A percentile compares a stretch with the other conserved stretches of the same genome.
These are phyloP conservation scores for Tulasnella sp. DNA, from an alignment of 768 basidiomycete species.

Conservation along the genomic window DNA sequence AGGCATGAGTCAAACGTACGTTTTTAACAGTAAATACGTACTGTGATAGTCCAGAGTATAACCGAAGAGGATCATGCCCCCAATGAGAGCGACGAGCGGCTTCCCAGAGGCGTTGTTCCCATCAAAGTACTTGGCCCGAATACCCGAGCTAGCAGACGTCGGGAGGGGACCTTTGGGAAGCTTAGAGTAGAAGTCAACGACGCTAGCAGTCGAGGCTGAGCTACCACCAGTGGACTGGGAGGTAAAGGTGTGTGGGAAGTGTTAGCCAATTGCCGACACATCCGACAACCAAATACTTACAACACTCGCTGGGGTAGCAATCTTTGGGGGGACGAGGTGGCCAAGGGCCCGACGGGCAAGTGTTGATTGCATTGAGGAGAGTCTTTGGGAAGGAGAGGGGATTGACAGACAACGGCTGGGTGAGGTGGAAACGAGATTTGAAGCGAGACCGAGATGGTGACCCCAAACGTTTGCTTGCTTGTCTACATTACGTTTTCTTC, in stretches of 20 bases:
- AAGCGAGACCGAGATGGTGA: too few relatives aligned
- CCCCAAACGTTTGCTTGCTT: neutral
- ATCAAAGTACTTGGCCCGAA: constrained; percentile 70
- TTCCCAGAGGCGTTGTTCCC: constrained; percentile 75
- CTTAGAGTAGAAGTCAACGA: constrained; percentile 94
- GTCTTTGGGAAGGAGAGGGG: neutral
- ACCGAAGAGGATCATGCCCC: constrained; percentile 59
- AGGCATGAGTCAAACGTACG: constrained; percentile 12
- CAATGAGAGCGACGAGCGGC: constrained; percentile 52
- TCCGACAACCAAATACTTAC: constrained; percentile 37
- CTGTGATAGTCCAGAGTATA: constrained; percentile 87
- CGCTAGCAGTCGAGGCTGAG: constrained; percentile 66
- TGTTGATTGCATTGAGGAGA: constrained; percentile 58
- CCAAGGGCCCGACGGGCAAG: constrained; percentile 76
- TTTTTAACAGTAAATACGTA: constrained; percentile 33
- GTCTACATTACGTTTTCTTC: neutral
- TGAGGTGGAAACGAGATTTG: neutral
- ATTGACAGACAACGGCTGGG: neutral
- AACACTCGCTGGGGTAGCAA: constrained; percentile 81
- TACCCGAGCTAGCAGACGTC: constrained; percentile 43
- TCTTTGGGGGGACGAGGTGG: constrained; percentile 85
- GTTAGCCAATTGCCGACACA: neutral
- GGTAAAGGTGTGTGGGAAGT: neutral
- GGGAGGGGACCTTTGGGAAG: constrained; percentile 81
- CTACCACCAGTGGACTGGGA: constrained; percentile 60